Base-by-base conservation (phyloP, 106 monocot genomes). In the Apostasia ramifera region DNA sequence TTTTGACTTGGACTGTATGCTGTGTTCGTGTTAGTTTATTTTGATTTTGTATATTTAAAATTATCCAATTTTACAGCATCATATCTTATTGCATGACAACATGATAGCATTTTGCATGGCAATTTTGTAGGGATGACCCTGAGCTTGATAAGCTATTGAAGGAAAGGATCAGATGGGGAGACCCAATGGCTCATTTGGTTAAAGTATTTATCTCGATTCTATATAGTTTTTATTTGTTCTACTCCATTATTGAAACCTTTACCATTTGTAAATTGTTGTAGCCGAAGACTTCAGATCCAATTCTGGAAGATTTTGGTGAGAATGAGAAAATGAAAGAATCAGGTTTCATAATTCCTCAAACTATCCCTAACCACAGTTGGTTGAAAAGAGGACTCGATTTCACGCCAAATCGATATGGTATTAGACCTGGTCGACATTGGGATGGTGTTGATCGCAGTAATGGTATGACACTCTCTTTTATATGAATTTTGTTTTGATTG, bases 241-340 rank as follows among this genome's bases (percentile, higher is more conserved):
- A 3, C n/a, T 71, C 57, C 59, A 50, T 72, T 65, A 53, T 8
- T 52, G 68, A 44, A 64, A 51, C 41, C 44, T 8, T 42, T 63
- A 58, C 50, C 38, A 47, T 42, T 26, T 63, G 67, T 57, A 55
- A 63, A 72, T 15, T 58, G 2, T 67, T 79, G 62, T 66, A 92
- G 83, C 66, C 64, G 58, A 92, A 85, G 55, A 76, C 79, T 9
- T 63, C 79, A 15, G 86, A 84, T 13, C 57, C 63, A 61, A 47
- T 79, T 64, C 71, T 97, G 44, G 92, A 92, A 81, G 97, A 97
- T 85, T 66, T 97, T 46, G 86, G 92, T 70, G 80, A 67, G 41
- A 69, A 92, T 81, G 97, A 92, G 67, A 89, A 85, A 79, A 97
- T 97, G 92, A 92, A 87, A 79, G 97, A 92, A 37, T 97, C 97